Evolutionary conservation across 441 rosid genomes (phyloP).

Genomic region (Cnidoscolus chayamansa): DNA sequence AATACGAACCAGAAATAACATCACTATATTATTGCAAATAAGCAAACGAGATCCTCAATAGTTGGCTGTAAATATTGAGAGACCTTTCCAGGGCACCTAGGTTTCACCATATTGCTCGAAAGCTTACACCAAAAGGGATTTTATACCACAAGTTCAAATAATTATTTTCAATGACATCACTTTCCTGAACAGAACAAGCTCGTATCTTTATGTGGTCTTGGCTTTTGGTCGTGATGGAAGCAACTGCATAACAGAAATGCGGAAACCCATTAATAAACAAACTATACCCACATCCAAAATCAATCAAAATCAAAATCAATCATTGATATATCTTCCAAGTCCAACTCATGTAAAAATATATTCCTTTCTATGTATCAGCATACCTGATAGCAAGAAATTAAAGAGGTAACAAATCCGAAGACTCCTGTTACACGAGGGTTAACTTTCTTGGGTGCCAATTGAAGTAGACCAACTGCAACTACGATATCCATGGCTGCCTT

Average conservation of each 20-base stretch:
- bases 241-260: conserved; percentile 46
- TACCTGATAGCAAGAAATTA: conserved; percentile 98
- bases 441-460: conserved; percentile 80
- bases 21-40: conserved; percentile 1
- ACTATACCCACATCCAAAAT: neutral
- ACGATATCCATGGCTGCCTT: conserved; percentile 81
- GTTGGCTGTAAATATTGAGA: neutral
- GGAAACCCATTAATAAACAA: conserved; percentile 15
- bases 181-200: conserved; percentile 22
- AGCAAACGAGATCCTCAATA: conserved; percentile 12
- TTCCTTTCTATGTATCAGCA: neutral
- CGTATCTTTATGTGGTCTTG: conserved; percentile 53
- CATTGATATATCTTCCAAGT: too few relatives aligned
- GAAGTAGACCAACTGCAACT: conserved; percentile 88
- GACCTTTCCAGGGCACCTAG: conserved; percentile 13
- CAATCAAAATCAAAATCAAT: neutral
- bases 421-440: conserved; percentile 95
- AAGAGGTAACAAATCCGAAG: conserved; percentile 72
- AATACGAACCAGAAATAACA: neutral
- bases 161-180: conserved; percentile 31
- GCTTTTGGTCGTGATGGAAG: conserved; percentile 78
- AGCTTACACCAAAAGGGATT: conserved; percentile 31
- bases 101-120: conserved; percentile 21
- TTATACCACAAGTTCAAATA: conserved; percentile 23
- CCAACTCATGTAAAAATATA: neutral